Conservation (phyloP, 441 rosid species). For the Arabidopsis lyrata region DNA sequence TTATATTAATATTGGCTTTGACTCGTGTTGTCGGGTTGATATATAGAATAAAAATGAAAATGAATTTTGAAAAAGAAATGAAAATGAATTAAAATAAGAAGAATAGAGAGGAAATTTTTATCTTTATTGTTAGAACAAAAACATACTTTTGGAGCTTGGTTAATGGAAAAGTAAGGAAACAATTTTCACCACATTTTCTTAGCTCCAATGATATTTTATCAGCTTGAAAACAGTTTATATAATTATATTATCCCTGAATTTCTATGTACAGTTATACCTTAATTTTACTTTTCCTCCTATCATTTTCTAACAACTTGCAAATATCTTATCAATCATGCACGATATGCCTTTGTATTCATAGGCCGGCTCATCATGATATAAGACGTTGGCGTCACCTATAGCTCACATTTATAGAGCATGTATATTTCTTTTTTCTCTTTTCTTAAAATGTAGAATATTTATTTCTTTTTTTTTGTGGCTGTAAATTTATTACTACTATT, state of each 20-base stretch:
- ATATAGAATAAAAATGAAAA: not conserved
- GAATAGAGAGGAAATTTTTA: not conserved
- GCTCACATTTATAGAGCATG: not conserved
- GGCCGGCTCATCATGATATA: slow-evolving; percentile 37
- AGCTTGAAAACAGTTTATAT: not conserved
- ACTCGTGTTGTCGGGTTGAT: not conserved
- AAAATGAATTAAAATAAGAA: not conserved
- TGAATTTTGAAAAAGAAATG: too few species aligned
- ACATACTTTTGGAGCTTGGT: not conserved
- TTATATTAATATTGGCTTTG: not conserved
- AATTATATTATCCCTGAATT: not conserved
- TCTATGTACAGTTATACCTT: slow-evolving; percentile 16
- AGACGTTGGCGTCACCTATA: slow-evolving; percentile 13
- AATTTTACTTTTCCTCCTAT: slow-evolving; percentile 33
- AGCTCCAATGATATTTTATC: not conserved
- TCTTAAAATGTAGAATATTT: not conserved
- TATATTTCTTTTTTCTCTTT: not conserved
- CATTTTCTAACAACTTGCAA: slow-evolving; percentile 39
- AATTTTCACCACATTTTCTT: not conserved
- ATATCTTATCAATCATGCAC: slow-evolving; percentile 32
- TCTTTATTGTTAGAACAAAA: not conserved
- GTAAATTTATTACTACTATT: slow-evolving; percentile 11
- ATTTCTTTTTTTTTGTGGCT: not conserved
- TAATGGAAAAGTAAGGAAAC: not conserved
- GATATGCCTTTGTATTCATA: slow-evolving; percentile 32